Evolutionary conservation across 805 yeast genomes (phyloP).

Genomic region (Wickerhamiella hasegawae): DNA sequence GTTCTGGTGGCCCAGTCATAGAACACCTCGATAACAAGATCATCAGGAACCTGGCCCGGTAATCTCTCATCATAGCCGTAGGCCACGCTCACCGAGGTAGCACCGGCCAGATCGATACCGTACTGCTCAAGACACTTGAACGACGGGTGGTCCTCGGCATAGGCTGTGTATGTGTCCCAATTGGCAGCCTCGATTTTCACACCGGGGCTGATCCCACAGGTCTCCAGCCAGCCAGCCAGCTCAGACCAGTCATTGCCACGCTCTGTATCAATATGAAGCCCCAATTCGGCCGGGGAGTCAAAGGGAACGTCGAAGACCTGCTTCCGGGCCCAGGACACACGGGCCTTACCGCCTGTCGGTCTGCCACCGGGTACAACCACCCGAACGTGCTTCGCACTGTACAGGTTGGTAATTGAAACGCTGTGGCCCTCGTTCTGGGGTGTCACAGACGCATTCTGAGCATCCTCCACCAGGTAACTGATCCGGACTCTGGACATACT

Average conservation of each 20-base stretch:
- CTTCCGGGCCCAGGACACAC: conserved; percentile 4
- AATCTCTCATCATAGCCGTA: neutral
- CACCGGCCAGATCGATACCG: neutral
- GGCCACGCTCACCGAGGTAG: neutral
- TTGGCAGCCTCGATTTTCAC: neutral
- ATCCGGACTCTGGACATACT: conserved; percentile 1
- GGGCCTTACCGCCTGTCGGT: neutral
- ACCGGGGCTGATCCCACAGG: neutral
- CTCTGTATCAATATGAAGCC: conserved; percentile 18
- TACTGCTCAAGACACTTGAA: neutral
- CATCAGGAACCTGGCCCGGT: conserved; percentile 7
- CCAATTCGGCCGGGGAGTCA: conserved; percentile 15
- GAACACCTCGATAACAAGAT: conserved; percentile 16
- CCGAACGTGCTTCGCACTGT: conserved; percentile 10
- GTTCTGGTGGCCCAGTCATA: conserved; percentile 6
- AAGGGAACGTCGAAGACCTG: conserved; percentile 13
- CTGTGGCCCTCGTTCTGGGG: neutral
- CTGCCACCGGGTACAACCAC: neutral
- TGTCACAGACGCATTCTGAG: neutral
- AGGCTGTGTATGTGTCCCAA: conserved; percentile 2
- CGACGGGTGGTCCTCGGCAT: neutral
- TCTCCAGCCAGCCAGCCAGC: conserved; percentile 4
- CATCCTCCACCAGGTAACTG: conserved; percentile 5
- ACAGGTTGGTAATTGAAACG: conserved; percentile 1
- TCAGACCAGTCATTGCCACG: conserved; percentile 6